A percentile compares a stretch with the other conserved stretches of the same genome.
Conservation (phyloP, 805 yeast species). For the Priceomyces castillae region DNA sequence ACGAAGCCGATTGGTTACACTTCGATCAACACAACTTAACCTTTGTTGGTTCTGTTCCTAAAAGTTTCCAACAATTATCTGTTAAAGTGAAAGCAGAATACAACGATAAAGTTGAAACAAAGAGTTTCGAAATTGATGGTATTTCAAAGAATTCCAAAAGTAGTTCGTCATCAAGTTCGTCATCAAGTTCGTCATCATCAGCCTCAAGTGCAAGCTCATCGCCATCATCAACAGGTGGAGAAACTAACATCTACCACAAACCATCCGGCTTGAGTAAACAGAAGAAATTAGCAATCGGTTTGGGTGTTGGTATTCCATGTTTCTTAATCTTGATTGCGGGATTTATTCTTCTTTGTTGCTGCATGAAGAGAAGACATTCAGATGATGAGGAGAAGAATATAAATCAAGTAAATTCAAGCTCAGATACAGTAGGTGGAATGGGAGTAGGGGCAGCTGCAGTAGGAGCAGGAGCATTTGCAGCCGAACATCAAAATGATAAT, state of each 20-base stretch:
- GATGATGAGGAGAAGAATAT: constrained; percentile 21
- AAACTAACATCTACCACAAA: not conserved
- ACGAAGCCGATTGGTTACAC: constrained; percentile 56
- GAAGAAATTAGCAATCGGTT: constrained; percentile 76
- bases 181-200: constrained; percentile 22
- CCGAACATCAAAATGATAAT: constrained; percentile 20
- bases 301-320: constrained; percentile 83
- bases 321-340: constrained; percentile 49
- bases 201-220: constrained; percentile 28
- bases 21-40: constrained; percentile 62
- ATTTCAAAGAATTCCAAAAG: constrained; percentile 27
- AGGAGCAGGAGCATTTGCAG: constrained; percentile 37
- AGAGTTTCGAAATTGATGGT: constrained; percentile 53
- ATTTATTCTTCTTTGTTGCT: constrained; percentile 52
- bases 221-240: constrained; percentile 19
- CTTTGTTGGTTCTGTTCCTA: constrained; percentile 62
- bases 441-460: constrained; percentile 15
- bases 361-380: constrained; percentile 41
- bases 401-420: constrained; percentile 11
- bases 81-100: constrained; percentile 28
- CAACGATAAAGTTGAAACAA: constrained; percentile 25
- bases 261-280: constrained; percentile 23
- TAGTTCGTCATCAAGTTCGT: constrained; percentile 18
- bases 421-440: constrained; percentile 22
- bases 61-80: constrained; percentile 19